Evolutionary conservation across 1,284 basidiomycete genomes (phyloP).

Genomic region (Sanguinoderma infundibulare): DNA sequence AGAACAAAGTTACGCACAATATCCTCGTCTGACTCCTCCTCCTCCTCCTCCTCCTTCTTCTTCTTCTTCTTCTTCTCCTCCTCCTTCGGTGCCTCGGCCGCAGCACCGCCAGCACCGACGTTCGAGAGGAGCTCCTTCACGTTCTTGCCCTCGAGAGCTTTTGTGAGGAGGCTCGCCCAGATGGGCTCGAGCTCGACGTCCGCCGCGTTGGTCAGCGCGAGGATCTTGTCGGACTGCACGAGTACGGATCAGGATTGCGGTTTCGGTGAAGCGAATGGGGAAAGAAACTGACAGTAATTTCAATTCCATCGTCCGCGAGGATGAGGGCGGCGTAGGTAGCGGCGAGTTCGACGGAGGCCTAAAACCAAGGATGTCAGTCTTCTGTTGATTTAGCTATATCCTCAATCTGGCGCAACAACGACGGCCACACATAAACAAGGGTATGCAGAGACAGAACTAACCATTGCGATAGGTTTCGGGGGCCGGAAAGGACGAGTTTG

Average conservation of each 20-base stretch:
- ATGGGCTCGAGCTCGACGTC: conserved; percentile 92
- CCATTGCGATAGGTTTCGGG: conserved; percentile 27
- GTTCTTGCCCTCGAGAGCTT: conserved; percentile 98
- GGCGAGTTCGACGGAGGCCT: conserved; percentile 78
- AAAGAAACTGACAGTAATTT: conserved; percentile 86
- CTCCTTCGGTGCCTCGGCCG: conserved; percentile 76
- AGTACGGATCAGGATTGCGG: not conserved
- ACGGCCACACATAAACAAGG: not conserved
- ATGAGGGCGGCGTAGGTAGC: conserved; percentile 93
- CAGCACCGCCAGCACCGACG: conserved; percentile 85
- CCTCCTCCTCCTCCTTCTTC: conserved; percentile 83
- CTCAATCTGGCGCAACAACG: conserved; percentile 8
- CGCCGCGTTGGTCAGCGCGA: conserved; percentile 83
- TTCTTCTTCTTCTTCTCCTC: conserved; percentile 54
- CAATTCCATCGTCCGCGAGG: conserved; percentile 95
- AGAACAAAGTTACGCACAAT: conserved; percentile 69
- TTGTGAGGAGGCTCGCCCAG: conserved; percentile 96
- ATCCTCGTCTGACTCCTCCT: conserved; percentile 92
- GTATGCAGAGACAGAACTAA: conserved; percentile 21
- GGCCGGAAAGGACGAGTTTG: conserved; percentile 17
- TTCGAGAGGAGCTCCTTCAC: conserved; percentile 94
- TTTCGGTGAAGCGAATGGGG: not conserved
- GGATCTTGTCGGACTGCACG: conserved; percentile 87
- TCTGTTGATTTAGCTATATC: conserved; percentile 2
- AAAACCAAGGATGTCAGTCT: conserved; percentile 31